phyloP scores from a whole-genome alignment of 257 asterid species.

The Solanum peruvianum region DNA sequence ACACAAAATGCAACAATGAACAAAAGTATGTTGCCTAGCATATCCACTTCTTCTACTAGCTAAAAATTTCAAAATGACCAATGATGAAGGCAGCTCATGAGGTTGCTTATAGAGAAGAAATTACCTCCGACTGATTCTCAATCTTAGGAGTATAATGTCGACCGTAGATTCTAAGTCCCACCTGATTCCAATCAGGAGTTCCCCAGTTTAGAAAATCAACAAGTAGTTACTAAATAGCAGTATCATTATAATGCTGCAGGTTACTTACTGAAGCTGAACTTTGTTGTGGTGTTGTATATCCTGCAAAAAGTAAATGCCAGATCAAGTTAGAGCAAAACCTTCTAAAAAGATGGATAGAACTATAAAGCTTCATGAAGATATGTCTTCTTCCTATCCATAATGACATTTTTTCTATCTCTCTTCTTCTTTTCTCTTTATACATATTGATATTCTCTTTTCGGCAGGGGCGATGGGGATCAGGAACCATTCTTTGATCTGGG shows the following conservation, averaged over 20 bases:
- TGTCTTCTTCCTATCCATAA: neutral
- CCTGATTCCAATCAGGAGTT: conserved; percentile 27
- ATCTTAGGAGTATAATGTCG: conserved; percentile 22
- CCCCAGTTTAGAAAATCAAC: neutral
- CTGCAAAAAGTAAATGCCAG: conserved; percentile 28
- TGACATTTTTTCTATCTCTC: neutral
- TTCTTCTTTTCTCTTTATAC: neutral
- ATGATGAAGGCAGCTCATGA: neutral
- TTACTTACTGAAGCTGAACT: conserved; percentile 55
- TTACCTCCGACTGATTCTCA: conserved; percentile 42
- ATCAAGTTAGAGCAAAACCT: conserved; percentile 14
- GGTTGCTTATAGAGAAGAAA: neutral
- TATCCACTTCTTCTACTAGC: neutral
- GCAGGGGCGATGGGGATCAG: neutral
- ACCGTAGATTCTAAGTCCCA: conserved; percentile 21
- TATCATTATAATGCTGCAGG: neutral
- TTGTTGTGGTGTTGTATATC: conserved; percentile 40
- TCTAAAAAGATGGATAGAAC: neutral
- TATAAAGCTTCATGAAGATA: neutral
- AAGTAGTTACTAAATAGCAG: neutral
- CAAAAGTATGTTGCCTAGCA: neutral
- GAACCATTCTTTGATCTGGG: neutral
- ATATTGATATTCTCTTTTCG: neutral
- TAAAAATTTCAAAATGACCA: neutral
- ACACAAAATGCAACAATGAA: neutral